Percentiles rank a stretch among this genome's conserved stretches.
Evolutionary conservation across 1,284 basidiomycete species (phyloP).

Genomic region (Neotropicomus parvogracilis): DNA sequence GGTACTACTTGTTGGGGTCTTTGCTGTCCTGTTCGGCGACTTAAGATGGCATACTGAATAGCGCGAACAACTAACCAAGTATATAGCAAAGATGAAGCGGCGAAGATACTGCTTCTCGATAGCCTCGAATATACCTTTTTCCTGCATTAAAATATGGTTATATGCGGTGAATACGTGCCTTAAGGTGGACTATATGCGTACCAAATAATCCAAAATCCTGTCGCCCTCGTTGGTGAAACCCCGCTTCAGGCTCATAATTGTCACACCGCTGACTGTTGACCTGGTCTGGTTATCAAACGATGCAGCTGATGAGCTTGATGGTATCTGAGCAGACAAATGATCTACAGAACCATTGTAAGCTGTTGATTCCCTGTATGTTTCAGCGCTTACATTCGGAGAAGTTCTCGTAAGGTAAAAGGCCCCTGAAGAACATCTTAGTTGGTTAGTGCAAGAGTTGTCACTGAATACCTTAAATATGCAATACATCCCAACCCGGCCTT

Average conservation of each 20-base stretch:
- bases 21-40: slow-evolving; percentile 54
- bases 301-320: slow-evolving; percentile 11
- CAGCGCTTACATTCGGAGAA: slow-evolving; percentile 60
- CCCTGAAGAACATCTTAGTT: slow-evolving; percentile 23
- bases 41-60: neutral
- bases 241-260: slow-evolving; percentile 61
- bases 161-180: slow-evolving; percentile 3
- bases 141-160: slow-evolving; percentile 40
- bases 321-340: slow-evolving; percentile 31
- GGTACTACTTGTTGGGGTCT: slow-evolving; percentile 70
- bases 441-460: neutral
- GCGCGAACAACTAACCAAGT: slow-evolving; percentile 50
- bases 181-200: slow-evolving; percentile 35
- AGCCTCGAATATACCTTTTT: slow-evolving; percentile 77
- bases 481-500: slow-evolving; percentile 74
- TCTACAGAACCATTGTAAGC: slow-evolving; percentile 16
- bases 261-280: slow-evolving; percentile 28
- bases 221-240: slow-evolving; percentile 79
- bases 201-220: slow-evolving; percentile 72
- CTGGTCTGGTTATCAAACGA: slow-evolving; percentile 24
- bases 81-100: slow-evolving; percentile 79
- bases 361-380: neutral
- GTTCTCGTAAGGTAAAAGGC: slow-evolving; percentile 71
- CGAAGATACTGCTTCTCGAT: slow-evolving; percentile 72
- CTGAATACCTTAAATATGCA: slow-evolving; percentile 61